A percentile compares a stretch with the other conserved stretches of the same genome.
Conservation (phyloP, 164 flowering plant genomes). For the Saururus chinensis region DNA sequence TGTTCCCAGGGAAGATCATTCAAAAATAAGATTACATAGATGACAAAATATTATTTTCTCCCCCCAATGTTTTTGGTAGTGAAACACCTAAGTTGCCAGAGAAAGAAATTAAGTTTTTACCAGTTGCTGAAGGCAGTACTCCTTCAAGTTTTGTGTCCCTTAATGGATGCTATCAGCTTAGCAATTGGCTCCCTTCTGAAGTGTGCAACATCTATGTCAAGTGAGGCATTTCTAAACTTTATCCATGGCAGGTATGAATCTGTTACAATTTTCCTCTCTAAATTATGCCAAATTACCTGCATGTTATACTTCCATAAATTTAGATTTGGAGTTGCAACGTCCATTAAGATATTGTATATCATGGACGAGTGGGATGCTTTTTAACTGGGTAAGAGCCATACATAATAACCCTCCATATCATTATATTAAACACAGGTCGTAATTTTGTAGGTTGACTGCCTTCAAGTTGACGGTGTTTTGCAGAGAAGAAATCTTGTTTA, state of each 20-base stretch:
- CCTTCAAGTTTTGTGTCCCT: slow-evolving; percentile 49
- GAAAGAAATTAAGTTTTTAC: slow-evolving; percentile 13
- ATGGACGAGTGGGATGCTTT: too few relatives aligned
- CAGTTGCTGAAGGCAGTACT: slow-evolving; percentile 28
- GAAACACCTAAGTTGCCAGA: slow-evolving; percentile 4
- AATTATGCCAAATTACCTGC: background rate
- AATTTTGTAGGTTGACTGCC: slow-evolving; percentile 79
- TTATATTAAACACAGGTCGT: background rate
- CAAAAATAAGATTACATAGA: too few relatives aligned
- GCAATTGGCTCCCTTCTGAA: slow-evolving; percentile 80
- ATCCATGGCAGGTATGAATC: slow-evolving; percentile 72
- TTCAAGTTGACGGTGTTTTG: slow-evolving; percentile 86
- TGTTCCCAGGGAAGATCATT: too few relatives aligned
- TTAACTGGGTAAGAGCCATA: background rate
- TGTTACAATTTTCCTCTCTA: too few relatives aligned
- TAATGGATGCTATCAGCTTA: slow-evolving; percentile 36
- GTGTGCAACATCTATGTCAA: slow-evolving; percentile 57
- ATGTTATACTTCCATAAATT: background rate
- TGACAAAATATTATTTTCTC: background rate
- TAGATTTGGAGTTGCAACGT: background rate
- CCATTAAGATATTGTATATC: background rate
- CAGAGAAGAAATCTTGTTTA: slow-evolving; percentile 84
- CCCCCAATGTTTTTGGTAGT: background rate
- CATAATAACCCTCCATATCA: background rate
- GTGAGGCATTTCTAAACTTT: slow-evolving; percentile 65